These are phyloP conservation scores for Nigrospora osmanthi DNA, from an alignment of 2,329 filamentous ascomycete genomes.

Conservation along the genomic window DNA sequence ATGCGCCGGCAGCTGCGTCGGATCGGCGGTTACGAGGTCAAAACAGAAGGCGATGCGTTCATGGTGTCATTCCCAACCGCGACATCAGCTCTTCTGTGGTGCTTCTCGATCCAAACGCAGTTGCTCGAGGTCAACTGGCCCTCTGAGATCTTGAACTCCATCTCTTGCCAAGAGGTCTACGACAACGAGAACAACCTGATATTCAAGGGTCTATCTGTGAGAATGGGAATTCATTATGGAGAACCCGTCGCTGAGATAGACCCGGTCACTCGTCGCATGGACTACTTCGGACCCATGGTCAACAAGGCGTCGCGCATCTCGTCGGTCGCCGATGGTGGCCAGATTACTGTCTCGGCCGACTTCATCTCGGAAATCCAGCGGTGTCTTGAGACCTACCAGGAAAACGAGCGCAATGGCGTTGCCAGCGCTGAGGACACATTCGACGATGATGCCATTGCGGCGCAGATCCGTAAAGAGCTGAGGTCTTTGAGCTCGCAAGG, in stretches of 20 bases:
- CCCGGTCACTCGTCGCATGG: constrained; percentile 95
- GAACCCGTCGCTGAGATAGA: constrained; percentile 91
- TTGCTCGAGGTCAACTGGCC: constrained; percentile 90
- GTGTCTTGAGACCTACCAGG: constrained; percentile 81
- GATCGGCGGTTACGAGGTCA: constrained; percentile 96
- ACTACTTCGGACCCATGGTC: constrained; percentile 99
- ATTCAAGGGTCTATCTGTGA: constrained; percentile 87
- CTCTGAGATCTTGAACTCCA: constrained; percentile 79
- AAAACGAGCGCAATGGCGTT: constrained; percentile 65
- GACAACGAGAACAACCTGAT: constrained; percentile 85
- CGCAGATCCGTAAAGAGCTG: constrained; percentile 78
- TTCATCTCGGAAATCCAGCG: constrained; percentile 95
- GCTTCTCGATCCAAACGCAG: constrained; percentile 84
- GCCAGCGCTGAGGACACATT: constrained; percentile 66
- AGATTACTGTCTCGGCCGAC: constrained; percentile 94
- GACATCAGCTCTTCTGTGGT: constrained; percentile 91
- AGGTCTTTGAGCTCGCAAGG: constrained; percentile 82
- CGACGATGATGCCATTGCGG: constrained; percentile 66
- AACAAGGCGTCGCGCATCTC: constrained; percentile 94
- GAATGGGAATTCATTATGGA: constrained; percentile 97
- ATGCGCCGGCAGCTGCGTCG: constrained; percentile 89
- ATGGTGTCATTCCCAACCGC: constrained; percentile 98
- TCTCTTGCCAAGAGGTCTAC: constrained; percentile 72
- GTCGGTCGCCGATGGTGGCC: constrained; percentile 88
- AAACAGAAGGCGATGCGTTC: constrained; percentile 98